phyloP scores from a whole-genome alignment of 2,329 filamentous ascomycete species.

The Aspergillus cejpii region DNA sequence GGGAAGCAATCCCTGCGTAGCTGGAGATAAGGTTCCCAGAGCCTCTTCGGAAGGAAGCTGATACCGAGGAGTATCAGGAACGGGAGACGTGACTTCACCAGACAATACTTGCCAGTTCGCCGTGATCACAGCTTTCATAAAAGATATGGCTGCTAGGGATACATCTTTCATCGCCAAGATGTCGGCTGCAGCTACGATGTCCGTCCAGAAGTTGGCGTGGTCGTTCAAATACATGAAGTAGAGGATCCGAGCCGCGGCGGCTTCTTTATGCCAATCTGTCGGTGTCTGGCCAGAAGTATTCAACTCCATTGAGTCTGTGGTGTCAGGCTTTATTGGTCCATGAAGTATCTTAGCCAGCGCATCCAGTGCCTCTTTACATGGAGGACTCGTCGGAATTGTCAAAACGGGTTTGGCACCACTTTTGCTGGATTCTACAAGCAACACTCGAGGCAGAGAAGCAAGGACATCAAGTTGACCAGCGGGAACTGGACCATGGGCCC shows the following conservation, averaged over 20 bases:
- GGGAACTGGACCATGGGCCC: constrained; percentile 50
- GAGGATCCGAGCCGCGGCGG: constrained; percentile 48
- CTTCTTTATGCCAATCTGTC: constrained; percentile 43
- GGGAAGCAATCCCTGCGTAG: constrained; percentile 33
- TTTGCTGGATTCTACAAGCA: constrained; percentile 44
- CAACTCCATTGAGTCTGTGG: constrained; percentile 27
- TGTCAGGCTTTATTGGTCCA: constrained; percentile 39
- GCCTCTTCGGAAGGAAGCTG: constrained; percentile 38
- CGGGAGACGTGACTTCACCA: constrained; percentile 21
- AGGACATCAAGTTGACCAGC: constrained; percentile 52
- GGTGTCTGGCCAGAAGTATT: constrained; percentile 30
- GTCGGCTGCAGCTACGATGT: constrained; percentile 50
- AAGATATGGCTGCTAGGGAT: constrained; percentile 49
- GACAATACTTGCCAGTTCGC: constrained; percentile 48
- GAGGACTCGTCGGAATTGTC: constrained; percentile 47
- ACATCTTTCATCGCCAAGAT: constrained; percentile 52
- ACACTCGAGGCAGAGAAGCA: constrained; percentile 50
- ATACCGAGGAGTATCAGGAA: constrained; percentile 24
- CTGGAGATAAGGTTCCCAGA: constrained; percentile 33
- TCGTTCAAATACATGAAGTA: constrained; percentile 50
- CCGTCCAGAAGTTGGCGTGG: constrained; percentile 47
- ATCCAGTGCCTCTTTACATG: constrained; percentile 50
- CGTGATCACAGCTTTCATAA: constrained; percentile 49
- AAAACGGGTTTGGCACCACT: constrained; percentile 42
- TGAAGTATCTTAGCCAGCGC: constrained; percentile 52